phyloP scores from a whole-genome alignment of 805 yeast species.

The Lipomyces mesembrius region DNA sequence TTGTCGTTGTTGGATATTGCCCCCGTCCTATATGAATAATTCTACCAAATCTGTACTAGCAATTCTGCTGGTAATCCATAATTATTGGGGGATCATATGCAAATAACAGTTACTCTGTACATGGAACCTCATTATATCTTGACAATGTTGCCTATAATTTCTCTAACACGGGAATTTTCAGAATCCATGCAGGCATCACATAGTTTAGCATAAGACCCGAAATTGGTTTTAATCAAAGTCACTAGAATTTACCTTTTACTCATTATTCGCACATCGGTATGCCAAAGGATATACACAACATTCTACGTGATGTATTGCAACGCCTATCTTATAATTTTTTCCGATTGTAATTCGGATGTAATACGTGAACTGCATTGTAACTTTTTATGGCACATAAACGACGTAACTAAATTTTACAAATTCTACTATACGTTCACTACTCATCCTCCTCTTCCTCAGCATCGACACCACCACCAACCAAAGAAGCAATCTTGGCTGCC shows the following conservation, averaged over 20 bases:
- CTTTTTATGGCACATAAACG: background rate
- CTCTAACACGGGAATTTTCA: background rate
- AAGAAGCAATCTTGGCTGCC: slow-evolving; percentile 86
- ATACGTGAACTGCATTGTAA: background rate
- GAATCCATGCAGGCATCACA: background rate
- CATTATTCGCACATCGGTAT: no score
- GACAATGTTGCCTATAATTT: background rate
- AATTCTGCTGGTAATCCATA: background rate
- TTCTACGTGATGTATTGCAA: background rate
- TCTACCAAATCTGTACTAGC: background rate
- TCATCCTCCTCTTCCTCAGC: slow-evolving; percentile 33
- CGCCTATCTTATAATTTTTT: background rate
- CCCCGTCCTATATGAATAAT: background rate
- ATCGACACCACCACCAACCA: slow-evolving; percentile 26
- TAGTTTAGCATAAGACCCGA: background rate
- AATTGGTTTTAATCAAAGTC: no score
- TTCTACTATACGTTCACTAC: slow-evolving; percentile 8
- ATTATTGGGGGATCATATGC: background rate
- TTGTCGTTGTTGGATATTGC: background rate
- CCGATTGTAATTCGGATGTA: background rate
- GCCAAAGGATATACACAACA: background rate
- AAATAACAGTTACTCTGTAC: background rate
- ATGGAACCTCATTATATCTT: background rate
- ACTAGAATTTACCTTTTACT: no score
- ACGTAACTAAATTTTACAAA: slow-evolving; percentile 3